phyloP scores from a whole-genome alignment of 1,284 basidiomycete genomes.

The Pyrrhoderma lamaoense region DNA sequence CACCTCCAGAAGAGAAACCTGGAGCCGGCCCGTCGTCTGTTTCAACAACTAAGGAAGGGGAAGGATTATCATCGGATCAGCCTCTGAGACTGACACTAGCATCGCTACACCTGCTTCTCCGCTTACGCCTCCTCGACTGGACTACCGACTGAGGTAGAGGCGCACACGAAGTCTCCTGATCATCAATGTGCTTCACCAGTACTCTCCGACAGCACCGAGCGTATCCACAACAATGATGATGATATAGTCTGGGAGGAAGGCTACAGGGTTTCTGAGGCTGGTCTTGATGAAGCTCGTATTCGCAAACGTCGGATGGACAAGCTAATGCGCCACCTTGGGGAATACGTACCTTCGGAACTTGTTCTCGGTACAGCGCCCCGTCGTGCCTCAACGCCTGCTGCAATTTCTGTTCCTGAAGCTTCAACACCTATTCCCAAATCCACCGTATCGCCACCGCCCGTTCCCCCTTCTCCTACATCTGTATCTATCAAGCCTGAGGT shows the following conservation, averaged over 20 bases:
- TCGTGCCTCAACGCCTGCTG: no score
- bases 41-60: no score
- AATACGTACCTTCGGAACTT: slow-evolving; percentile 15
- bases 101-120: neutral
- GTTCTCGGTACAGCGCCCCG: slow-evolving; percentile 1
- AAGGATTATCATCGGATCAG: no score
- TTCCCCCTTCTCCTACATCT: no score
- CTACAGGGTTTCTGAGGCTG: neutral
- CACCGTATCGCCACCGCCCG: no score
- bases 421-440: no score
- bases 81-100: no score
- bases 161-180: neutral
- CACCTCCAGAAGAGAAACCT: no score
- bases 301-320: slow-evolving; percentile 17
- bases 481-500: neutral
- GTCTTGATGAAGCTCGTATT: slow-evolving; percentile 5
- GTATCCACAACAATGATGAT: neutral
- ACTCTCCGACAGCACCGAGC: neutral
- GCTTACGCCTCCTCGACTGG: neutral
- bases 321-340: slow-evolving; percentile 17
- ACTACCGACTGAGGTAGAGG: neutral
- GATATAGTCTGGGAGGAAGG: neutral
- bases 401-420: no score
- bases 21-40: no score
- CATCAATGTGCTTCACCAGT: neutral